phyloP scores from a whole-genome alignment of 306 rosid genomes.

The Lupinus albus region DNA sequence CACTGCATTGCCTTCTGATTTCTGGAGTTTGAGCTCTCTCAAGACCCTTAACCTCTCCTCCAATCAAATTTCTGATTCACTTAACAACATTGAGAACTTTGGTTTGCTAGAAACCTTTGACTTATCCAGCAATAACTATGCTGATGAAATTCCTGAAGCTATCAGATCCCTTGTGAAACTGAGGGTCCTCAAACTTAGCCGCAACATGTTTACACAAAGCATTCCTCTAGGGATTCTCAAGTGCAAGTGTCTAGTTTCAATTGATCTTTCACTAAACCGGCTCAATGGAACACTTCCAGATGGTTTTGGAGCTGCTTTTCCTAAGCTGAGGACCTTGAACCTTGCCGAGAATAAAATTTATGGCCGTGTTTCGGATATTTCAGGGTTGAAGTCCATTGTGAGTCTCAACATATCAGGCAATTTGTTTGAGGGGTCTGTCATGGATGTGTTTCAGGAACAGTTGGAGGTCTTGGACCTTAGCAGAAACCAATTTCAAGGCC shows the following conservation, averaged over 20 bases:
- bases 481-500: conserved; percentile 84
- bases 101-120: conserved; percentile 75
- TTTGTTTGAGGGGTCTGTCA: conserved; percentile 75
- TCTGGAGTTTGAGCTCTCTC: conserved; percentile 85
- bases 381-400: conserved; percentile 61
- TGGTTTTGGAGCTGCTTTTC: conserved; percentile 81
- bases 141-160: conserved; percentile 76
- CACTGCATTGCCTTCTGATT: conserved; percentile 77
- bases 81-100: conserved; percentile 87
- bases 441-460: conserved; percentile 60
- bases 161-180: conserved; percentile 65
- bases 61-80: conserved; percentile 75
- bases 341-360: conserved; percentile 71
- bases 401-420: conserved; percentile 80
- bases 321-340: conserved; percentile 73
- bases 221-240: conserved; percentile 69
- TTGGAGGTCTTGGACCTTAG: conserved; percentile 82
- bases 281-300: conserved; percentile 77
- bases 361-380: conserved; percentile 64
- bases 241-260: conserved; percentile 62
- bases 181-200: conserved; percentile 61
- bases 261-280: conserved; percentile 80
- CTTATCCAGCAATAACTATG: conserved; percentile 67
- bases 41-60: conserved; percentile 70
- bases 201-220: conserved; percentile 58